Conservation (phyloP, 345 rosid species). For the Anastatica hierochuntica region DNA sequence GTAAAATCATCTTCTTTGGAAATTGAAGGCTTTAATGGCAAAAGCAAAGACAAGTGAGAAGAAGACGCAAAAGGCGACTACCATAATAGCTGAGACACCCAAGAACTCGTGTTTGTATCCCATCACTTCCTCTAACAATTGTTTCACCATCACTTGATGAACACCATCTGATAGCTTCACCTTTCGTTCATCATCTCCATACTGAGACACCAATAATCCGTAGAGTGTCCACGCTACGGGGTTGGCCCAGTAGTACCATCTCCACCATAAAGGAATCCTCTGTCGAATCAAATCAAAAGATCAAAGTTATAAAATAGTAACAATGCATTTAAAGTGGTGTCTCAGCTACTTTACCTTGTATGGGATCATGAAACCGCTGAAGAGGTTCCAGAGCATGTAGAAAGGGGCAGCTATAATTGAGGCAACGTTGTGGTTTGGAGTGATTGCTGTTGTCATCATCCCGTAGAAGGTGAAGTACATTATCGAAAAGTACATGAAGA, state of each 20-base stretch:
- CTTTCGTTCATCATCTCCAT: conserved; percentile 40
- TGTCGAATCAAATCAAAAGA: conserved; percentile 23
- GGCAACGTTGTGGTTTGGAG: conserved; percentile 94
- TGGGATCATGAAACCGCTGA: conserved; percentile 94
- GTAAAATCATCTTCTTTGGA: conserved; percentile 64
- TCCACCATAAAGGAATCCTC: conserved; percentile 97
- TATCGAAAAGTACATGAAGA: conserved; percentile 86
- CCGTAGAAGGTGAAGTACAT: conserved; percentile 93
- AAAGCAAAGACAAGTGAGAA: conserved; percentile 69
- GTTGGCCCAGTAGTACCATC: conserved; percentile 99
- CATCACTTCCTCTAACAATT: conserved; percentile 40
- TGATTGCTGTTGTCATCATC: conserved; percentile 95
- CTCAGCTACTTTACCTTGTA: conserved; percentile 49
- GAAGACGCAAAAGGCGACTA: conserved; percentile 50
- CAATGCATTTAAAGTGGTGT: neutral
- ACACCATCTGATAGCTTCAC: conserved; percentile 58
- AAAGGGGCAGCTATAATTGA: conserved; percentile 83
- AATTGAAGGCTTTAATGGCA: conserved; percentile 78
- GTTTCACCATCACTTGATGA: conserved; percentile 37
- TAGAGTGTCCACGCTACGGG: conserved; percentile 91
- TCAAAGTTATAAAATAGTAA: neutral
- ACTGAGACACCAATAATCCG: conserved; percentile 79
- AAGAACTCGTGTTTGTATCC: conserved; percentile 81
- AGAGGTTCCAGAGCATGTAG: conserved; percentile 99
- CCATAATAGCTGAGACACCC: conserved; percentile 63